Evolutionary conservation across 345 rosid genomes (phyloP).

Genomic region (Hibiscus tridactylites): DNA sequence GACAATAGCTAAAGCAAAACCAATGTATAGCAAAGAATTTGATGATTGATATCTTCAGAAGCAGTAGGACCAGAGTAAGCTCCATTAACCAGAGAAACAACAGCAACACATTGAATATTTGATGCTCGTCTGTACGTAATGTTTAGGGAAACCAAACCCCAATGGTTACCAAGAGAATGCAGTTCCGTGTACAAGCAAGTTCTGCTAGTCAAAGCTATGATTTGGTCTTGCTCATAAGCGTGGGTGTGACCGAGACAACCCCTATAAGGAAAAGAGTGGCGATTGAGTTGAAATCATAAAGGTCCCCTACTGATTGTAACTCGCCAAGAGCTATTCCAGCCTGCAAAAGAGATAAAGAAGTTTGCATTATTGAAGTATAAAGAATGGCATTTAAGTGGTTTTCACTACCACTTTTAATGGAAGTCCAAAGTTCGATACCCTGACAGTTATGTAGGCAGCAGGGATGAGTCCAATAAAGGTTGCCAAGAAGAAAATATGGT

Average conservation of each 20-base stretch:
- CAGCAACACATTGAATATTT: slow-evolving; percentile 15
- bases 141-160: background rate
- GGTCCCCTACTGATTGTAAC: slow-evolving; percentile 66
- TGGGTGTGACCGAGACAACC: slow-evolving; percentile 64
- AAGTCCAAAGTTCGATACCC: slow-evolving; percentile 33
- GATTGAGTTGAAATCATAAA: slow-evolving; percentile 74
- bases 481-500: slow-evolving; percentile 74
- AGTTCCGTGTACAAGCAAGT: slow-evolving; percentile 13
- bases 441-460: slow-evolving; percentile 85
- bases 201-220: slow-evolving; percentile 14
- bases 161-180: background rate
- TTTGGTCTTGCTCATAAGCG: slow-evolving; percentile 49
- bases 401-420: background rate
- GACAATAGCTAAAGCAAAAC: background rate
- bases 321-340: slow-evolving; percentile 93
- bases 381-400: background rate
- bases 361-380: background rate
- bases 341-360: slow-evolving; percentile 28
- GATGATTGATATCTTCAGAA: background rate
- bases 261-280: slow-evolving; percentile 78
- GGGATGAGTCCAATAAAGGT: slow-evolving; percentile 86
- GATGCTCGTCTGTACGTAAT: slow-evolving; percentile 20
- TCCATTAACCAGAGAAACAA: background rate
- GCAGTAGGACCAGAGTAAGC: slow-evolving; percentile 8
- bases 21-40: background rate